Conservation (phyloP, 305 asterid genomes). For the Andrographis paniculata region DNA sequence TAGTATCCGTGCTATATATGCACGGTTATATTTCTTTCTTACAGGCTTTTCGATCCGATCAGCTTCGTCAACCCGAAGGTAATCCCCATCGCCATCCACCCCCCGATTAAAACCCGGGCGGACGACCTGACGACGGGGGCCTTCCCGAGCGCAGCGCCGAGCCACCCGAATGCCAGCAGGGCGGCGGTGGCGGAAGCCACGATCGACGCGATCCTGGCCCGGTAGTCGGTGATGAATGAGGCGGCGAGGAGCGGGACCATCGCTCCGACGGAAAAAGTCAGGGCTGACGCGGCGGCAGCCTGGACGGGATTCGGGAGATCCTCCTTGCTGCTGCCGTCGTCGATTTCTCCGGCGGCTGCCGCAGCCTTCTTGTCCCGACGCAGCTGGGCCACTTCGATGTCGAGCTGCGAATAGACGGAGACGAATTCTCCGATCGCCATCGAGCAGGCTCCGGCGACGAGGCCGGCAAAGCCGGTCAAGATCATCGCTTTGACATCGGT, state of each 20-base stretch:
- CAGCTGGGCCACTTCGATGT: conserved; percentile 67
- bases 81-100: conserved; percentile 93
- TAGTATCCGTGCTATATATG: no score
- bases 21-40: no score
- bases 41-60: conserved; percentile 58
- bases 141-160: conserved; percentile 72
- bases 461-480: conserved; percentile 83
- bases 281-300: conserved; percentile 90
- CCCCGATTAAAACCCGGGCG: conserved; percentile 76
- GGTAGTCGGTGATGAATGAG: conserved; percentile 57
- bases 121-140: conserved; percentile 57
- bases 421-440: conserved; percentile 99
- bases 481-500: conserved; percentile 81
- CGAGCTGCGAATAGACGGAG: conserved; percentile 84
- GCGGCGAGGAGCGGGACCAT: conserved; percentile 88
- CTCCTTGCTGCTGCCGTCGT: conserved; percentile 17
- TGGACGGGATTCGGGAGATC: conserved; percentile 66
- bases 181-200: conserved; percentile 63
- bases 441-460: conserved; percentile 92
- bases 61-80: conserved; percentile 79
- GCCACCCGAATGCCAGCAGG: conserved; percentile 68
- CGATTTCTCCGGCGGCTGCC: not conserved
- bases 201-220: conserved; percentile 52
- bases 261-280: conserved; percentile 72
- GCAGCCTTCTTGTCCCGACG: conserved; percentile 22